Evolutionary conservation across 1,284 basidiomycete species (phyloP).

Genomic region (Erythrobasidium hasegawianum): DNA sequence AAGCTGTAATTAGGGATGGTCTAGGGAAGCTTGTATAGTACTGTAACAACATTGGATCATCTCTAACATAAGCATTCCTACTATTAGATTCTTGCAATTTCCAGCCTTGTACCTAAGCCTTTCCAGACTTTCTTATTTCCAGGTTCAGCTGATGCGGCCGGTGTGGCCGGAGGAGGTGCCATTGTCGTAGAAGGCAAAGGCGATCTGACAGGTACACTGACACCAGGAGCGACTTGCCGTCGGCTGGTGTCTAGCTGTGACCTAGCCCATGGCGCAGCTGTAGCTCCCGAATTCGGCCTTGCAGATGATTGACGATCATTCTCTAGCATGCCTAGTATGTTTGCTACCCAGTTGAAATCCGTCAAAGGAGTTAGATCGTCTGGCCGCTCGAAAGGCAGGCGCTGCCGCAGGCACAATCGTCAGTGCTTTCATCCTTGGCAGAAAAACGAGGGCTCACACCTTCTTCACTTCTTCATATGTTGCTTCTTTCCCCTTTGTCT

Average conservation of each 20-base stretch:
- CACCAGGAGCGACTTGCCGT: conserved; percentile 4
- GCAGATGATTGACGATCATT: background rate
- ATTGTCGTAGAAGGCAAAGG: background rate
- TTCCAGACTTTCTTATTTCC: conserved; percentile 18
- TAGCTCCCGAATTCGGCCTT: background rate
- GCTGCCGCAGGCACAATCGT: too few relatives aligned
- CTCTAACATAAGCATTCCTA: background rate
- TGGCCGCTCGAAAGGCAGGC: conserved; percentile 61
- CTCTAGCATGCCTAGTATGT: conserved; percentile 55
- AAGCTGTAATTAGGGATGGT: background rate
- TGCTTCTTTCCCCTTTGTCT: conserved; percentile 84
- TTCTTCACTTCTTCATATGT: conserved; percentile 74
- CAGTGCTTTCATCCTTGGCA: too few relatives aligned
- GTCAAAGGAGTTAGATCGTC: conserved; percentile 86
- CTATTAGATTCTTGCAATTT: conserved; percentile 1
- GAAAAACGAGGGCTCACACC: too few relatives aligned
- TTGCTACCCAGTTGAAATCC: conserved; percentile 79
- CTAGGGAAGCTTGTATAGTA: background rate
- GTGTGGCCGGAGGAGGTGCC: background rate
- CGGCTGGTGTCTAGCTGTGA: background rate
- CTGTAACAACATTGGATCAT: background rate
- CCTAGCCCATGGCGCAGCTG: conserved; percentile 3
- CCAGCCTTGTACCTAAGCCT: conserved; percentile 24
- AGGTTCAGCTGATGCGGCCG: background rate
- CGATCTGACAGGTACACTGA: conserved; percentile 2